Base-by-base conservation (phyloP, 306 rosid species). In the Corylus heterophylla region DNA sequence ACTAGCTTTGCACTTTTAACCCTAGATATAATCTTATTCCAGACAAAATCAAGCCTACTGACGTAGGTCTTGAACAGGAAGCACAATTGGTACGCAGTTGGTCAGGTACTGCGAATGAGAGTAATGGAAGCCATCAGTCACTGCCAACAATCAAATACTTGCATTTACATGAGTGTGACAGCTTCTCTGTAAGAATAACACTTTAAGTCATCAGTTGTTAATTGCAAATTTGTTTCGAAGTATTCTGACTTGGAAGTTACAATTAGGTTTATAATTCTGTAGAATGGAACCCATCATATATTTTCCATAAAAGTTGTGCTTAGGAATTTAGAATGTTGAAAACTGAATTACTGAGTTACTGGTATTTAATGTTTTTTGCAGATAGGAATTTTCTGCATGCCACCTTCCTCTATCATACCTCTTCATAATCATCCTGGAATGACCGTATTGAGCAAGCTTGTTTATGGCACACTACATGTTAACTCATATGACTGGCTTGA, bases 321-420 rank as follows among this genome's bases (percentile, higher is more conserved):
- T 69, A 55, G 42, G 45, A 48, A 31, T 81, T 51, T 51, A 72
- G 37, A 75, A 47, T 10, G 20, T 35, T 16, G 29, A 35, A 16
- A 54, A 62, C 22, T 55, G 35, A 54, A 51, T 75, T 74, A n/a
- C 67, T 52, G 68, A 58, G 49, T 62, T 4, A 20, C 48, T 54
- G 35, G 7, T 61, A 25, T 54, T 70, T 11, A 31, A 48, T 1
- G 55, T 78, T 49, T 82, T 85, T 62, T 72, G 84, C 88, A 95
- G 98, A 95, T 95, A 68, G 98, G 98, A 82, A 92, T 95, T 68
- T 95, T 95, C 87, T 95, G 98, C 87, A 91, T 95, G 98, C 97
- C 98, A 3, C 94, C 98, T 31, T 81, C 86, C 35, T 91, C 98
- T 44, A 85, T 92, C 79, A 91, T 92, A 87, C 98, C 98, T 82